Evolutionary conservation across 2,329 filamentous ascomycete genomes (phyloP).

Genomic region (Alternaria brassicae): DNA sequence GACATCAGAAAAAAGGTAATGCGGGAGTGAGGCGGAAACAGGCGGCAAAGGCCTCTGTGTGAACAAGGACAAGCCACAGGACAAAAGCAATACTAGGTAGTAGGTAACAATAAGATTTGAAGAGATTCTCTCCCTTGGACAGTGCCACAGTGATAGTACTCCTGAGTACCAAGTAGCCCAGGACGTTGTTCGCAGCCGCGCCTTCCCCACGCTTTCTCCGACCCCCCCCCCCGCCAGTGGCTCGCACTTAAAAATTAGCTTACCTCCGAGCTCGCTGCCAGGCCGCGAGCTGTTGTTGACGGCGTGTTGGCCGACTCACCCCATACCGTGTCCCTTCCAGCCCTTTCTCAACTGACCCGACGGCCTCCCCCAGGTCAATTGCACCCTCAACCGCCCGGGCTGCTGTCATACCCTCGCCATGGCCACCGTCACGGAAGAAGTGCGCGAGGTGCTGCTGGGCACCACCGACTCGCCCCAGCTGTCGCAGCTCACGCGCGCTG

Average conservation of each 20-base stretch:
- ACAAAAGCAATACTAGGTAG: neutral
- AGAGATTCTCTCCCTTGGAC: neutral
- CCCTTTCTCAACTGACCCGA: slow-evolving; percentile 19
- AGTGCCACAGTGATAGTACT: no score
- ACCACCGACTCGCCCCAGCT: slow-evolving; percentile 64
- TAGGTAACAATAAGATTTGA: neutral
- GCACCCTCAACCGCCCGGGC: slow-evolving; percentile 23
- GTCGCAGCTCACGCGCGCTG: slow-evolving; percentile 75
- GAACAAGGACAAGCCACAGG: neutral
- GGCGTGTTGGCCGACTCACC: slow-evolving; percentile 35
- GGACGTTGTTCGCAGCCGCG: slow-evolving; percentile 16
- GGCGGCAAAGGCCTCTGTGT: neutral
- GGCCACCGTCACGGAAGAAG: slow-evolving; percentile 73
- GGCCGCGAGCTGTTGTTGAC: slow-evolving; percentile 26
- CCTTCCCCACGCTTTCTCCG: slow-evolving; percentile 44
- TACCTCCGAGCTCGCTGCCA: slow-evolving; percentile 38
- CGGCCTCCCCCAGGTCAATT: slow-evolving; percentile 36
- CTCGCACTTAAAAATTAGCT: slow-evolving; percentile 30
- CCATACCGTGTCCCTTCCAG: slow-evolving; percentile 20
- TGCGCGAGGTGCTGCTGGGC: slow-evolving; percentile 70
- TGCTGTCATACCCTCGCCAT: slow-evolving; percentile 32
- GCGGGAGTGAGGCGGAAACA: neutral
- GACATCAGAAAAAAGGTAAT: slow-evolving; percentile 8
- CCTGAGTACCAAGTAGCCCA: neutral
- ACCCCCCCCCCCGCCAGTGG: slow-evolving; percentile 31